Evolutionary conservation across 2,329 filamentous ascomycete genomes (phyloP), one percentile per base, ranked within the genome.

Genomic region (Fusarium euwallaceae): DNA sequence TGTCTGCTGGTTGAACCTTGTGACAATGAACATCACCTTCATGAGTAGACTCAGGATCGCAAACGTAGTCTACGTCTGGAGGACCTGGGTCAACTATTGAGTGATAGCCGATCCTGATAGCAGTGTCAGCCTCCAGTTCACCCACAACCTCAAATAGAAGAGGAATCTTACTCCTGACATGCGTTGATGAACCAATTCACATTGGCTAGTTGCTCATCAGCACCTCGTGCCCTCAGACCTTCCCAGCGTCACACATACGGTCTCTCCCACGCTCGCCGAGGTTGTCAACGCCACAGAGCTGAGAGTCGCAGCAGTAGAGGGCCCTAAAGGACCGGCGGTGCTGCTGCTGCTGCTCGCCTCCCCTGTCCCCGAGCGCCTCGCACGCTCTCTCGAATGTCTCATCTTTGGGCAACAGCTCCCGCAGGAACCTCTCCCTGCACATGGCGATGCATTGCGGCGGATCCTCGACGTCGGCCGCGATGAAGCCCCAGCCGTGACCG

Each of bases 281-380:
- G 61, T 82, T 80, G 63, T 82, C 80, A 53, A 89, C 86, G 32
- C 88, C 88, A 75, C 88, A 90, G 59, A 83, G 82, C 61, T 82
- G 83, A 59, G 84, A 82, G 76, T 89, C 87, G 78, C 88, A 89
- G 78, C 87, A 87, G 76, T 90, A 90, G 24, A 89, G 80, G 45
- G 81, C 77, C 82, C 83, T 85, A 12, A 89, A 82, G n/a, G 70
- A 67, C 9, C 77, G 61, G 48, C 81, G 76, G 29, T 77, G 76
- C 61, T 78, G 76, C 36, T 69, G 32, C 32, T 34, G 27, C 29
- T 29, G 29, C 29, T 29, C 29, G 29, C 29, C 64, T 9, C 67
- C 62, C 22, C 61, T 76, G 77, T 79, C 69, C 72, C 79, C 73
- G 6, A 84, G 78, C 7, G 69, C 70, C 69, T 80, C 70, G 72